phyloP scores from a whole-genome alignment of 495 filamentous ascomycete species.

The Rhizodiscina lignyota region DNA sequence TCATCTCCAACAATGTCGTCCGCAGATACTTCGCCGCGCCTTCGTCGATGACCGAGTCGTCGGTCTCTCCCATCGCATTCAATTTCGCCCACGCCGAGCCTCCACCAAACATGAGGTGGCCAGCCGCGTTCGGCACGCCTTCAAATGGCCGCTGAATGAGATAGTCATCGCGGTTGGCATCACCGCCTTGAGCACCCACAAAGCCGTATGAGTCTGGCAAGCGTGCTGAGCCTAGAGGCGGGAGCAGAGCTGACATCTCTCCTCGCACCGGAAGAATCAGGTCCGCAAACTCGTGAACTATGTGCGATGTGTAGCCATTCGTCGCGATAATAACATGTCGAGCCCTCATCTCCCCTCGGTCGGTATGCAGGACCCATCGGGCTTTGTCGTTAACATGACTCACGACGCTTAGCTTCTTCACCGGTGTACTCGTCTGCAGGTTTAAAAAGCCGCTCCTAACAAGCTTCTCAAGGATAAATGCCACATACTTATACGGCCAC shows the following conservation, averaged over 20 bases:
- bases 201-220: constrained; percentile 43
- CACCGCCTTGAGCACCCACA: constrained; percentile 25
- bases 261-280: constrained; percentile 63
- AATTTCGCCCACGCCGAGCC: constrained; percentile 27
- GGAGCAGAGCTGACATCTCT: constrained; percentile 52
- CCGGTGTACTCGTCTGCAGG: constrained; percentile 59
- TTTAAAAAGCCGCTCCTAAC: constrained; percentile 35
- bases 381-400: not conserved
- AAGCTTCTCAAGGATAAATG: constrained; percentile 42
- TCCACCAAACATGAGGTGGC: constrained; percentile 52
- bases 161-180: constrained; percentile 46
- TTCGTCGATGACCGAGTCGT: constrained; percentile 38
- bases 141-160: constrained; percentile 43
- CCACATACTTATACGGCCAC: constrained; percentile 74
- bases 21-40: constrained; percentile 33
- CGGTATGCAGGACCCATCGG: constrained; percentile 42
- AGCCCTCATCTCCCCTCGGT: constrained; percentile 40
- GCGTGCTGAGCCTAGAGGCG: constrained; percentile 27
- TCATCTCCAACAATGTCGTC: constrained; percentile 21
- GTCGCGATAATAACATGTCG: constrained; percentile 55
- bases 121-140: constrained; percentile 13
- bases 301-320: constrained; percentile 59
- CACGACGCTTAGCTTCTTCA: constrained; percentile 24
- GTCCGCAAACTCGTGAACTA: constrained; percentile 51
- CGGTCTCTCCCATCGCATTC: constrained; percentile 36